These are phyloP conservation scores for Fusarium protoensiforme DNA, from an alignment of 2,329 filamentous ascomycete genomes.

Conservation along the genomic window DNA sequence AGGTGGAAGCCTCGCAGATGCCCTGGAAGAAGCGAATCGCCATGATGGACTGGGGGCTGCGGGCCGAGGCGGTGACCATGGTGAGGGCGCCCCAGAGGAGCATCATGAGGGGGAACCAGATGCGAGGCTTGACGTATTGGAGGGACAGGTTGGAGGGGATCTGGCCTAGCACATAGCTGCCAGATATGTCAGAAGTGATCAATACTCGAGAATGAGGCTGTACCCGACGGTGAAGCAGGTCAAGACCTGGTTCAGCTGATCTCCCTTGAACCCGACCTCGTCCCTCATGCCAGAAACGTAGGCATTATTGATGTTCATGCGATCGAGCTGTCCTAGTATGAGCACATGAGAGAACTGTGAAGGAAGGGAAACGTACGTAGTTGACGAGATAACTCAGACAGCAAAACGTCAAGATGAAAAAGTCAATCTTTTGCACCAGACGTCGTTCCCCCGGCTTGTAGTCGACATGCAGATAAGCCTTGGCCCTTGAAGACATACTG, in stretches of 20 bases:
- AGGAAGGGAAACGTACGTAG: constrained; percentile 52
- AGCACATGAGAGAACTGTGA: neutral
- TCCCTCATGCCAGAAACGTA: constrained; percentile 60
- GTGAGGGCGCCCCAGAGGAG: constrained; percentile 72
- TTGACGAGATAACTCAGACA: constrained; percentile 68
- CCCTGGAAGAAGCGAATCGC: constrained; percentile 54
- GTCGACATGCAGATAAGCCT: constrained; percentile 48
- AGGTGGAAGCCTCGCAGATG: constrained; percentile 52
- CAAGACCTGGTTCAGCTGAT: constrained; percentile 53
- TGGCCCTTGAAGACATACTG: constrained; percentile 33
- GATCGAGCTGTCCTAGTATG: constrained; percentile 45
- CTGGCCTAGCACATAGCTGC: constrained; percentile 64
- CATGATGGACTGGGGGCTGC: constrained; percentile 51
- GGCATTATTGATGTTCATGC: constrained; percentile 53
- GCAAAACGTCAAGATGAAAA: constrained; percentile 73
- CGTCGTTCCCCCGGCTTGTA: constrained; percentile 54
- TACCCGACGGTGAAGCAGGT: constrained; percentile 53
- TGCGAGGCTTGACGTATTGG: constrained; percentile 70
- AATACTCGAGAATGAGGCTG: neutral
- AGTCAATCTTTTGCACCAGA: constrained; percentile 69
- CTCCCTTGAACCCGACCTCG: constrained; percentile 58
- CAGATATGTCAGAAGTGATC: neutral
- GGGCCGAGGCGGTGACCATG: constrained; percentile 61
- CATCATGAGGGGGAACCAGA: constrained; percentile 74
- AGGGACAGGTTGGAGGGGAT: constrained; percentile 71